Evolutionary conservation across 306 rosid genomes (phyloP).

Genomic region (Echinosophora koreensis): DNA sequence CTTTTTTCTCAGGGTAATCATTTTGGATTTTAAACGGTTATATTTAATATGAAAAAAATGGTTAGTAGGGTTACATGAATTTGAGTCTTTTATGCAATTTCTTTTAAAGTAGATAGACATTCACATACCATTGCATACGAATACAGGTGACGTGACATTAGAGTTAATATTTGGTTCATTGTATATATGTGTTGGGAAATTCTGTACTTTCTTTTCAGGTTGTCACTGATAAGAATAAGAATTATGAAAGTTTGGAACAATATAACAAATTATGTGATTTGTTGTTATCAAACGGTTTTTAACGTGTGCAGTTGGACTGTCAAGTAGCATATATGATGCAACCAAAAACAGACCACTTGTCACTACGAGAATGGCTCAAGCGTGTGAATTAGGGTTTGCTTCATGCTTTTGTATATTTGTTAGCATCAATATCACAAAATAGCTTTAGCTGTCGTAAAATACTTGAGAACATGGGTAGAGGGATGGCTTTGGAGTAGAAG

Average conservation of each 20-base stretch:
- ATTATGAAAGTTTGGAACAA: slow-evolving; percentile 23
- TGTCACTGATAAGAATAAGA: not conserved
- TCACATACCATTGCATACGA: slow-evolving; percentile 13
- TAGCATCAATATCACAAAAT: not conserved
- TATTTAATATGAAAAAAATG: not conserved
- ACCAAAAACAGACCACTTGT: slow-evolving; percentile 2
- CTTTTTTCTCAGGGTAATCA: slow-evolving; percentile 25
- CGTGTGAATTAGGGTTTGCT: slow-evolving; percentile 41
- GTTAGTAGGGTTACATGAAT: not conserved
- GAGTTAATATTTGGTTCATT: slow-evolving; percentile 1
- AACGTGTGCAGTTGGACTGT: not conserved
- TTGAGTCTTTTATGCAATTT: no score
- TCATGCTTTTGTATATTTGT: not conserved
- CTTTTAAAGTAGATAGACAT: not conserved
- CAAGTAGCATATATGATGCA: slow-evolving; percentile 21
- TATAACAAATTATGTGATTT: not conserved
- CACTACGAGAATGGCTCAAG: slow-evolving; percentile 11
- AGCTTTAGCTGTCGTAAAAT: slow-evolving; percentile 30
- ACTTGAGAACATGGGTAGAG: slow-evolving; percentile 37
- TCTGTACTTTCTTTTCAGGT: not conserved
- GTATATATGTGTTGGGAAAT: slow-evolving; percentile 16
- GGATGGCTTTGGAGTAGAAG: slow-evolving; percentile 49
- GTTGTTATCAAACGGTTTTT: slow-evolving; percentile 12
- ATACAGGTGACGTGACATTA: slow-evolving; percentile 37
- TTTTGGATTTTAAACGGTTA: slow-evolving; percentile 31